Evolutionary conservation across 2,329 filamentous ascomycete species (phyloP), one percentile per base, ranked within the genome.

Genomic region (Huntiella bhutanensis): DNA sequence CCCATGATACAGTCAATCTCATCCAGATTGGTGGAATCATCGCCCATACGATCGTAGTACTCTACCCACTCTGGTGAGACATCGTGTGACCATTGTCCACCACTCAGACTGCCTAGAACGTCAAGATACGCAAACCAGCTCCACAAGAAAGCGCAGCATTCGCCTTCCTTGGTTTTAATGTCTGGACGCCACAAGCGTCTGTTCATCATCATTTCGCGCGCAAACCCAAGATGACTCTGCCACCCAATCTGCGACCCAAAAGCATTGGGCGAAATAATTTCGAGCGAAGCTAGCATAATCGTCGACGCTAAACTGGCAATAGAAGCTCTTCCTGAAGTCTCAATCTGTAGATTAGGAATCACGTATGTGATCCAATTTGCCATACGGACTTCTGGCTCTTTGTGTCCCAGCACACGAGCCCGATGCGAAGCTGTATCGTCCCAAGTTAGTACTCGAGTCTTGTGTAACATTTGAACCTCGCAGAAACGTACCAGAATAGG

Each of bases 51-150:
- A 52, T 66, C 62, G 53, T 67, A 67, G 59, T 73, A 59, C 64
- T 75, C 57, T 66, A 67, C 60, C 52, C 65, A 53, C 46, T 62
- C 66, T 6, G 74, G 62, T 0, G 72, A 69, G 16, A 43, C 37
- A 5, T 66, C 66, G 33, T 67, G 67, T 33, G 65, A 65, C 42
- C 64, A 51, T 40, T 57, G 65, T 7, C 71, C 70, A 12, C 80
- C 81, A 46, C 65, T 77, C 19, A 92, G 65, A 37, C 75, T 77
- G 17, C 82, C 84, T 47, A 91, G 64, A 1, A 91, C 76, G 55
- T 91, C 83, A 15, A 92, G 69, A 59, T 91, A 91, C 1, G 80
- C 80, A 52, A 91, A 80, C 84, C 84, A 92, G 49, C 81, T 75
- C 53, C 75, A 78, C 7, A 91, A 68, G 56, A 92, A 91, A 45